phyloP scores from a whole-genome alignment of 129 eudicot genomes.

The Dittrichia graveolens region DNA sequence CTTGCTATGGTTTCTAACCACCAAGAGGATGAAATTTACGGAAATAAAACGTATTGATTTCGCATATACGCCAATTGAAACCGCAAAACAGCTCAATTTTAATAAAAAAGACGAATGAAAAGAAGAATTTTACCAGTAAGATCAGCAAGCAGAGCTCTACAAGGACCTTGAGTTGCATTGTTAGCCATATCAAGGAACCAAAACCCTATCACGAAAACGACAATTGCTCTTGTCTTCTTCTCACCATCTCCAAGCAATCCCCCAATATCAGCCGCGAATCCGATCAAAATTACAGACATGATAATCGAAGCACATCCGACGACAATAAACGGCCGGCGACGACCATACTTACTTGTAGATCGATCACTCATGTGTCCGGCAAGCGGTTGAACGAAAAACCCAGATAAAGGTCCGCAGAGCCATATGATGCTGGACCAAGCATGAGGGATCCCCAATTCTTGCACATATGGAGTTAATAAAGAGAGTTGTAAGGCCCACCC shows the following conservation, averaged over 20 bases:
- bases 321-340: slow-evolving; percentile 83
- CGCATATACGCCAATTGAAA: too few species aligned
- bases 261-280: slow-evolving; percentile 89
- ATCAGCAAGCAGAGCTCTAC: slow-evolving; percentile 95
- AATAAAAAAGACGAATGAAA: background rate
- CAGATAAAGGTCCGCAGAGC: slow-evolving; percentile 97
- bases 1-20: too few species aligned
- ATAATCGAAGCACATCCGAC: slow-evolving; percentile 64
- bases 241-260: slow-evolving; percentile 62
- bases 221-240: slow-evolving; percentile 57
- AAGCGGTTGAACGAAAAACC: slow-evolving; percentile 84
- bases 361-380: slow-evolving; percentile 90
- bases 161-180: slow-evolving; percentile 96
- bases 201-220: slow-evolving; percentile 75
- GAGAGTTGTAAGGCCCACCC: slow-evolving; percentile 98
- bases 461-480: slow-evolving; percentile 82
- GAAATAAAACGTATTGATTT: too few species aligned
- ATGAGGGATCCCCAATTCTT: slow-evolving; percentile 92
- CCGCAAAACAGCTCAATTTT: too few species aligned
- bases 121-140: slow-evolving; percentile 59
- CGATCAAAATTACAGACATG: slow-evolving; percentile 62
- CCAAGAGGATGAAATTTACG: too few species aligned
- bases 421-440: slow-evolving; percentile 91
- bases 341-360: slow-evolving; percentile 74
- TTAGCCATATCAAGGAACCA: slow-evolving; percentile 98